A percentile compares a stretch with the other conserved stretches of the same genome.
Conservation (phyloP, 805 yeast genomes). For the Kluyveromyces aestuarii region DNA sequence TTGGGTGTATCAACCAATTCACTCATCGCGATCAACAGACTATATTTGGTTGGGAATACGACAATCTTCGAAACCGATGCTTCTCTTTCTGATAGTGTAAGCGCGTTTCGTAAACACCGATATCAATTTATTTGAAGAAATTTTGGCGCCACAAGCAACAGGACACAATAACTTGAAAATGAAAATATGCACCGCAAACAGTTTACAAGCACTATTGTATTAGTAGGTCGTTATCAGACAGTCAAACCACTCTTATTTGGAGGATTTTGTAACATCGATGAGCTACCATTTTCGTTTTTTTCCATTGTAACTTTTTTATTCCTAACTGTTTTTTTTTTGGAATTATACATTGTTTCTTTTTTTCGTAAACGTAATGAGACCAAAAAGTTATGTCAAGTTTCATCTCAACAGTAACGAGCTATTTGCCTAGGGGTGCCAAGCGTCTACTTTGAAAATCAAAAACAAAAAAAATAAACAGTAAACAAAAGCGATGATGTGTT, state of each 20-base stretch:
- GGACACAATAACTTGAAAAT: too few species aligned
- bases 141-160: too few species aligned
- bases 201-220: too few species aligned
- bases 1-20: slow-evolving; percentile 32
- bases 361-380: not conserved
- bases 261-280: not conserved
- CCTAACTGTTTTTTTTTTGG: not conserved
- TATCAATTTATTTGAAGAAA: too few species aligned
- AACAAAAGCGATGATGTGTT: too few species aligned
- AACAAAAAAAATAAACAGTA: too few species aligned
- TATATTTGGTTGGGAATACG: not conserved
- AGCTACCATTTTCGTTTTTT: not conserved
- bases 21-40: not conserved
- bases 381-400: not conserved
- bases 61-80: not conserved
- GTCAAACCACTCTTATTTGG: too few species aligned
- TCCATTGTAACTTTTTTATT: not conserved
- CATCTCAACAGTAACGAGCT: not conserved
- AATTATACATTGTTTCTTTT: not conserved
- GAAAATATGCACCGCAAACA: too few species aligned
- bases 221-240: too few species aligned
- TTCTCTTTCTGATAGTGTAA: not conserved
- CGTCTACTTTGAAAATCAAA: not conserved
- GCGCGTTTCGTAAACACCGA: not conserved
- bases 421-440: not conserved